Conservation (phyloP, 1,139 yeast genomes). For the Candida gigantensis region DNA sequence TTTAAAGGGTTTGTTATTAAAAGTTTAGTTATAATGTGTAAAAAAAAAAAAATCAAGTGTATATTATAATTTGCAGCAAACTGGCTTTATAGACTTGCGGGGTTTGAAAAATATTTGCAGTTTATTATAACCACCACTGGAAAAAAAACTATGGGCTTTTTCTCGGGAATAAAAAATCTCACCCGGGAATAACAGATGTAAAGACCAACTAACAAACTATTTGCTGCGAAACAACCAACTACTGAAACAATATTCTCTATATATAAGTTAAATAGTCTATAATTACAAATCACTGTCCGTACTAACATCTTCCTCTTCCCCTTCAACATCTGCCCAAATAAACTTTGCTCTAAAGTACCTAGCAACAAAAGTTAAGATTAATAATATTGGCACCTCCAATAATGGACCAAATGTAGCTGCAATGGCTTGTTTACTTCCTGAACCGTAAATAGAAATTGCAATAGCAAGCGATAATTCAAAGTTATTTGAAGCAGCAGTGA, state of each 20-base stretch:
- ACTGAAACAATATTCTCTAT: no score
- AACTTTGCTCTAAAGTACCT: constrained; percentile 28
- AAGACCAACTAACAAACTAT: background rate
- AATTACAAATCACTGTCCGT: no score
- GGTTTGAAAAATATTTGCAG: no score
- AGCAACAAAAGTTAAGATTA: constrained; percentile 45
- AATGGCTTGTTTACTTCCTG: constrained; percentile 53
- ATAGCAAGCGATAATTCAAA: constrained; percentile 55
- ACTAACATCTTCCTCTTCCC: constrained; percentile 27
- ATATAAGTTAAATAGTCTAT: no score
- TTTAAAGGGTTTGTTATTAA: background rate
- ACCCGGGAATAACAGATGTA: background rate
- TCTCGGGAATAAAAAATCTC: constrained; percentile 1
- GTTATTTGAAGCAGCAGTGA: constrained; percentile 61
- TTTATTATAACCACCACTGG: background rate
- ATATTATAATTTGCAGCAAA: constrained; percentile 2
- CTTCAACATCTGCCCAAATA: constrained; percentile 33
- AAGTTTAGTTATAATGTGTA: background rate
- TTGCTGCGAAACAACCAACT: no score
- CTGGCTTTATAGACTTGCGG: constrained; percentile 1
- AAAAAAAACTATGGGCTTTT: background rate
- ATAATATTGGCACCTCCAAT: constrained; percentile 54
- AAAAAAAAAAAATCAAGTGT: background rate
- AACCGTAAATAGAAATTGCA: constrained; percentile 55
- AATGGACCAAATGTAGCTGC: constrained; percentile 66